Evolutionary conservation across 2,329 filamentous ascomycete genomes (phyloP).

Genomic region (Daldinia sp.): DNA sequence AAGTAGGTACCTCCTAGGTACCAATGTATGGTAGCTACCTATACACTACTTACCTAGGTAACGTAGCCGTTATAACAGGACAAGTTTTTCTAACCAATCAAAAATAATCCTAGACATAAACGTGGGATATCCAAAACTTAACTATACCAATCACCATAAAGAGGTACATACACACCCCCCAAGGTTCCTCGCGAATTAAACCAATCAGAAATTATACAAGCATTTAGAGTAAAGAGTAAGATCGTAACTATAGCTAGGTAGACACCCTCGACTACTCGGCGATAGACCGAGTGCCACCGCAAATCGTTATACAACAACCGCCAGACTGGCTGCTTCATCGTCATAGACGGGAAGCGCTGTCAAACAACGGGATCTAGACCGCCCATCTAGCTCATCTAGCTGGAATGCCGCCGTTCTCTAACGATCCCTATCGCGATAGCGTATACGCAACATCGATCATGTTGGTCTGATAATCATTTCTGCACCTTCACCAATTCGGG

Average conservation of each 20-base stretch:
- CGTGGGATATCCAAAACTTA: no score
- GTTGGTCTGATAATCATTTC: background rate
- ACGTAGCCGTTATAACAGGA: no score
- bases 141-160: no score
- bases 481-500: background rate
- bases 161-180: no score
- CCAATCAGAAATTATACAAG: no score
- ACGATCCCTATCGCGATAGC: background rate
- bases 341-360: background rate
- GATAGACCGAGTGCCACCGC: background rate
- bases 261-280: background rate
- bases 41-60: no score
- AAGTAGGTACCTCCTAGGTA: no score
- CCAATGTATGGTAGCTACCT: no score
- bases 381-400: background rate
- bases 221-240: background rate
- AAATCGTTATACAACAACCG: background rate
- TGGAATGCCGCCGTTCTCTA: background rate
- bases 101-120: no score
- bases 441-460: background rate
- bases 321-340: background rate
- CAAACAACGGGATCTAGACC: background rate
- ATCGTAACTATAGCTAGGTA: background rate
- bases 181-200: no score
- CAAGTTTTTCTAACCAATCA: no score